These are phyloP conservation scores for Neofusicoccum parvum DNA, from an alignment of 2,329 filamentous ascomycete species.

Conservation along the genomic window DNA sequence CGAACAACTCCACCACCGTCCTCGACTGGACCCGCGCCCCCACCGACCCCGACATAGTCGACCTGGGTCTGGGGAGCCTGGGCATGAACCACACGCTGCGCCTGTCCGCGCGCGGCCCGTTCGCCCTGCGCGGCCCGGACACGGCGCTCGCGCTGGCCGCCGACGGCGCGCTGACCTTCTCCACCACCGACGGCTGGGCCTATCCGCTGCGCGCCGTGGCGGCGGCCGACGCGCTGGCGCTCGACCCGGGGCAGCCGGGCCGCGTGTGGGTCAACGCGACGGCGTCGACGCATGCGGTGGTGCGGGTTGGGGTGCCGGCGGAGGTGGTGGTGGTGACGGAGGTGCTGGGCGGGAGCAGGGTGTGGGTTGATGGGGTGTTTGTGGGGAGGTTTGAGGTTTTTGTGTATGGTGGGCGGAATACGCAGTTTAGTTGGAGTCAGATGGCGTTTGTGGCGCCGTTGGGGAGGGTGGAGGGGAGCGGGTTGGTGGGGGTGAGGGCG, in stretches of 20 bases:
- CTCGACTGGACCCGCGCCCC: slow-evolving; percentile 58
- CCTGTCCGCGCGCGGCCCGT: slow-evolving; percentile 44
- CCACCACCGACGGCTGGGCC: slow-evolving; percentile 45
- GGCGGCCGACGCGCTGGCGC: slow-evolving; percentile 47
- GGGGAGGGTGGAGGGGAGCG: slow-evolving; percentile 26
- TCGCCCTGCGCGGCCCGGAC: slow-evolving; percentile 49
- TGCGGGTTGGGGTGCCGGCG: slow-evolving; percentile 43
- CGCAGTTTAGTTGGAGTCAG: slow-evolving; percentile 22
- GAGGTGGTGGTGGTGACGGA: slow-evolving; percentile 48
- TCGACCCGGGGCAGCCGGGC: slow-evolving; percentile 59
- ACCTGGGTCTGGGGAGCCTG: slow-evolving; percentile 58
- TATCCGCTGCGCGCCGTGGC: slow-evolving; percentile 62
- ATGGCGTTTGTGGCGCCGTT: slow-evolving; percentile 9
- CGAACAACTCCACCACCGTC: no score
- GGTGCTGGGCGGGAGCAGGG: slow-evolving; percentile 49
- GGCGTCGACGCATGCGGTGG: slow-evolving; percentile 47
- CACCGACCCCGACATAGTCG: slow-evolving; percentile 61
- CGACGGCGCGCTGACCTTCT: slow-evolving; percentile 45
- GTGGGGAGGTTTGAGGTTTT: slow-evolving; percentile 48
- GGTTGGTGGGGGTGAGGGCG: not conserved
- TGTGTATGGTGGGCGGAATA: slow-evolving; percentile 34
- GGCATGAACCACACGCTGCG: slow-evolving; percentile 46
- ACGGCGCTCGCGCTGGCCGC: slow-evolving; percentile 37
- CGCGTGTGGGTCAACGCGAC: slow-evolving; percentile 52
- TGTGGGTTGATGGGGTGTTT: slow-evolving; percentile 49